These are phyloP conservation scores for Akanthomyces muscarius DNA, from an alignment of 2,329 filamentous ascomycete genomes.

Conservation along the genomic window DNA sequence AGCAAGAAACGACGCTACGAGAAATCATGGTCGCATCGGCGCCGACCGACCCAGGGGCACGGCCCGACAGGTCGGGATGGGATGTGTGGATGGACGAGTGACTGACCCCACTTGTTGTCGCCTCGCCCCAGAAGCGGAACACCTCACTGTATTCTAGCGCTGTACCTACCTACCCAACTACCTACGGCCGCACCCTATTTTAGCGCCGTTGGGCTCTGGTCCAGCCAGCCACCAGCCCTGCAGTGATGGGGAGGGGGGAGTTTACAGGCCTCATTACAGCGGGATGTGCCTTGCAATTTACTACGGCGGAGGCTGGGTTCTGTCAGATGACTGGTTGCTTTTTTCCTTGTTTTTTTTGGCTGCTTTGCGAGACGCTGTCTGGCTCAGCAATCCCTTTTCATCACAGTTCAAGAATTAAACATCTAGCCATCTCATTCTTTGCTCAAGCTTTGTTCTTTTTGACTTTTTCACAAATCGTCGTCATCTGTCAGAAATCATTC, in stretches of 20 bases:
- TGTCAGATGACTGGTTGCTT: no score
- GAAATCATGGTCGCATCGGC: neutral
- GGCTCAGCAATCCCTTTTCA: no score
- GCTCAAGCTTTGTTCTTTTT: no score
- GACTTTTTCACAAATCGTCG: no score
- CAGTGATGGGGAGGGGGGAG: neutral
- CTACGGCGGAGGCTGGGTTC: neutral
- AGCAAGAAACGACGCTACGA: neutral
- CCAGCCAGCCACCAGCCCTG: neutral
- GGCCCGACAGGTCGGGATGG: slow-evolving; percentile 8
- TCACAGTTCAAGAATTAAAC: no score
- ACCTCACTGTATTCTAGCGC: neutral
- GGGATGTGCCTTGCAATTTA: neutral
- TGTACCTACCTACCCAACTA: no score
- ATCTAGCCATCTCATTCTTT: no score
- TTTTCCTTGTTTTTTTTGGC: no score
- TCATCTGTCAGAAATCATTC: neutral
- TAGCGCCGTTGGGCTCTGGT: neutral
- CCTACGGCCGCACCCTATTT: no score
- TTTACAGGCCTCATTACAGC: neutral
- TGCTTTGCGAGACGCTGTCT: no score
- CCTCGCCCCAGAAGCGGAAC: neutral
- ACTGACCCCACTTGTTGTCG: slow-evolving; percentile 1
- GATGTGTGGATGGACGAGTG: no score
- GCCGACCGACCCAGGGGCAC: neutral